Conservation (phyloP, 2,329 filamentous ascomycete species). For the Fusarium guadeloupense region DNA sequence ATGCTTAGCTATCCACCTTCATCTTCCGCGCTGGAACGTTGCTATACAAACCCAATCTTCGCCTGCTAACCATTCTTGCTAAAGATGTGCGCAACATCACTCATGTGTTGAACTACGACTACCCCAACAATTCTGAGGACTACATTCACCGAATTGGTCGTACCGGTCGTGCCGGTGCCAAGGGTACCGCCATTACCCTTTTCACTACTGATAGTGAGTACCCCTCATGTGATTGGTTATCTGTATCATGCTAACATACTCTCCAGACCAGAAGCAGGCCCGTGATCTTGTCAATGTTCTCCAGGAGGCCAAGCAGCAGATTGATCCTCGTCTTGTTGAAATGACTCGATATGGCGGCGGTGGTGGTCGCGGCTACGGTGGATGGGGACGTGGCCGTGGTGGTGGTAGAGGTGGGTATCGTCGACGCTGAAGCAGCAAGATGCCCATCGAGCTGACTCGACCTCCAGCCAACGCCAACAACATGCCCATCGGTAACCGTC, state of each 20-base stretch:
- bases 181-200: conserved; percentile 95
- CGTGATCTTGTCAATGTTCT: conserved; percentile 95
- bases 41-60: conserved; percentile 63
- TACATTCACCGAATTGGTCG: conserved; percentile 97
- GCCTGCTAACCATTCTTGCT: conserved; percentile 78
- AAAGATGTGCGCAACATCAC: conserved; percentile 99
- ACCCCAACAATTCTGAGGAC: conserved; percentile 98
- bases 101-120: conserved; percentile 99
- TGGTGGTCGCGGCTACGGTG: conserved; percentile 75
- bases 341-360: conserved; percentile 94
- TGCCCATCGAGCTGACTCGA: conserved; percentile 49
- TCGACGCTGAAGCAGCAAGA: conserved; percentile 46
- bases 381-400: conserved; percentile 74
- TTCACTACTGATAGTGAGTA: conserved; percentile 99
- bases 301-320: conserved; percentile 96
- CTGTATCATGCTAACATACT: conserved; percentile 48
- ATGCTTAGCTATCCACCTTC: conserved; percentile 58
- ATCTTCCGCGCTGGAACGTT: conserved; percentile 68
- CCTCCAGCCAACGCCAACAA: conserved; percentile 59
- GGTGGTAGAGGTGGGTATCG: conserved; percentile 60
- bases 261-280: conserved; percentile 86
- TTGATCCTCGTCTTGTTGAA: conserved; percentile 93
- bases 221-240: neutral
- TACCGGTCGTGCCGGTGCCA: conserved; percentile 93
- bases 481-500: conserved; percentile 59